Percentiles rank a stretch among this genome's conserved stretches.
phyloP scores from a whole-genome alignment of 2,329 filamentous ascomycete species.

The Trichoderma simmonsii region DNA sequence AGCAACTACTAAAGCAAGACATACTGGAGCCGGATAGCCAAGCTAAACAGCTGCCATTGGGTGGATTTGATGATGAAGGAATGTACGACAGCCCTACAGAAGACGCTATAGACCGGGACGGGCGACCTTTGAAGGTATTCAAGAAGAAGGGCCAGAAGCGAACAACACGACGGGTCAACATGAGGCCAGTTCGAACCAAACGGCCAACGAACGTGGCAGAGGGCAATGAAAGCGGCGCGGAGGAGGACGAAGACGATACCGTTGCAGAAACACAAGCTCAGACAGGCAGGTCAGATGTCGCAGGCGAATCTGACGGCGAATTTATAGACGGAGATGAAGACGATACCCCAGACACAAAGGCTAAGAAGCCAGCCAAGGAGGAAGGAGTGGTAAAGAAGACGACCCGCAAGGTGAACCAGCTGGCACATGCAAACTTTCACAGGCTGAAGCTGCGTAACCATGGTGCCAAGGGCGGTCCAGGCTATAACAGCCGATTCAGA shows the following conservation, averaged over 20 bases:
- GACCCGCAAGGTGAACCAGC: constrained; percentile 59
- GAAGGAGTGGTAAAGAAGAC: constrained; percentile 49
- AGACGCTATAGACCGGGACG: constrained; percentile 49
- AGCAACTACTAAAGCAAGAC: constrained; percentile 30
- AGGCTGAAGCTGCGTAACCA: constrained; percentile 60
- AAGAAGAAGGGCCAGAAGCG: constrained; percentile 86
- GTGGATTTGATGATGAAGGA: constrained; percentile 62
- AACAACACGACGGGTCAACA: constrained; percentile 67
- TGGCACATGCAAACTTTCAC: constrained; percentile 66
- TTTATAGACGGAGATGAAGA: constrained; percentile 22
- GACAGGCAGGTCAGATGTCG: constrained; percentile 13
- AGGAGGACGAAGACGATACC: constrained; percentile 34
- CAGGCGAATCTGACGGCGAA: constrained; percentile 20
- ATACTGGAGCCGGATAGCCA: constrained; percentile 46
- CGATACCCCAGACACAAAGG: constrained; percentile 19
- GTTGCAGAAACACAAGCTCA: constrained; percentile 30
- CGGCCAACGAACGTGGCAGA: constrained; percentile 38
- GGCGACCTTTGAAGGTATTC: constrained; percentile 60
- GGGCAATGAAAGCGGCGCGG: constrained; percentile 27
- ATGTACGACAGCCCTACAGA: constrained; percentile 54
- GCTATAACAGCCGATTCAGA: constrained; percentile 56
- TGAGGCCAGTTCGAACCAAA: constrained; percentile 51
- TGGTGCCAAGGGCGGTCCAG: constrained; percentile 60
- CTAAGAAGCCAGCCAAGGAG: constrained; percentile 29
- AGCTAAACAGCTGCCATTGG: constrained; percentile 44